Evolutionary conservation across 139 green algal genomes (phyloP).

Genomic region (Chlamydomonas urium): DNA sequence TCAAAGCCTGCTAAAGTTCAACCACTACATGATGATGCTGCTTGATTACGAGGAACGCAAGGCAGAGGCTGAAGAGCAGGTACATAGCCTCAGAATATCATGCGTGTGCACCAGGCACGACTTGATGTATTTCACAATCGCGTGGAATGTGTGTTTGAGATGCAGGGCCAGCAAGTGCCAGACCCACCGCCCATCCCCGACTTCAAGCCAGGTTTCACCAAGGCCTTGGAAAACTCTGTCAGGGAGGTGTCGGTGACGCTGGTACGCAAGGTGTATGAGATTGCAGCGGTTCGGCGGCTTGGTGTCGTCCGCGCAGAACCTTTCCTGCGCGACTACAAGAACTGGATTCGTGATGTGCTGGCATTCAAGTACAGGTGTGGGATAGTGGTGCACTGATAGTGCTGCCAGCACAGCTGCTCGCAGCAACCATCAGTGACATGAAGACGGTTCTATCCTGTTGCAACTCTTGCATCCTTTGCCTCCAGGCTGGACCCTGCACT

Average conservation of each 20-base stretch:
- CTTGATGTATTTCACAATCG: too few relatives aligned
- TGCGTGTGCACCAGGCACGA: too few relatives aligned
- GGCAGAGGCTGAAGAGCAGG: conserved; percentile 22
- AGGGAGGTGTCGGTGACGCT: conserved; percentile 23
- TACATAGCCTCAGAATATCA: too few relatives aligned
- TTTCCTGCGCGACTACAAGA: conserved; percentile 23
- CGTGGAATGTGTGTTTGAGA: too few relatives aligned
- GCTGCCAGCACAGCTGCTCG: too few relatives aligned
- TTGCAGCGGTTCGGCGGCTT: not conserved
- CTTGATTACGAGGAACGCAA: conserved; percentile 22
- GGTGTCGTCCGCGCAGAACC: not conserved
- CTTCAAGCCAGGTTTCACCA: not conserved
- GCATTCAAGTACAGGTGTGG: conserved; percentile 13
- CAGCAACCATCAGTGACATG: too few relatives aligned
- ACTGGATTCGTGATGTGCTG: conserved; percentile 30
- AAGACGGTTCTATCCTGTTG: too few relatives aligned
- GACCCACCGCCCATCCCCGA: conserved; percentile 16
- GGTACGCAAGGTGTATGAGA: conserved; percentile 20
- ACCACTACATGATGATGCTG: conserved; percentile 21
- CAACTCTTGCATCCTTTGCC: too few relatives aligned
- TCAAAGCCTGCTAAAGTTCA: conserved; percentile 14
- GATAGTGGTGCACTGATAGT: too few relatives aligned
- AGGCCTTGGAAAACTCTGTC: not conserved
- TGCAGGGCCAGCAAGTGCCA: conserved; percentile 19
- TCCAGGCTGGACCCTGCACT: too few relatives aligned